A percentile compares a stretch with the other conserved stretches of the same genome.
These are phyloP conservation scores for Delphinella strobiligena DNA, from an alignment of 2,329 filamentous ascomycete species.

Conservation along the genomic window DNA sequence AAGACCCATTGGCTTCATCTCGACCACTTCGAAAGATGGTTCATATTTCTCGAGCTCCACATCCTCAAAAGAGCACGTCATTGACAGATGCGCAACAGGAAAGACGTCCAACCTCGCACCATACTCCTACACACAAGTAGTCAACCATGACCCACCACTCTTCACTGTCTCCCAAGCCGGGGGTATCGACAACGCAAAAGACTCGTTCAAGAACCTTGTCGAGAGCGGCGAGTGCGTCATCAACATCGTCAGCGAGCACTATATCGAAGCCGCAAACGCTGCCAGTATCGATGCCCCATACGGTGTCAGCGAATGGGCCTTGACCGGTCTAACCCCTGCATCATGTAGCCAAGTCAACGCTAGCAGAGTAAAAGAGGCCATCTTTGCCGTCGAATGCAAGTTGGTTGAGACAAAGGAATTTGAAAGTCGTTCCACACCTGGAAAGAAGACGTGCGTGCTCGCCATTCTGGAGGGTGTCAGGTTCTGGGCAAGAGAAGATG, in stretches of 20 bases:
- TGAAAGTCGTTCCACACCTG: conserved; percentile 56
- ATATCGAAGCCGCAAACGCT: conserved; percentile 79
- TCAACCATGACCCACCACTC: conserved; percentile 76
- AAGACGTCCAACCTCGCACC: conserved; percentile 72
- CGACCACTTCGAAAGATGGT: conserved; percentile 50
- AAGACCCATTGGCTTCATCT: conserved; percentile 60
- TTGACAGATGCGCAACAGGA: no score
- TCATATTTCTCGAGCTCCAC: no score
- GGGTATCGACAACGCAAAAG: conserved; percentile 53
- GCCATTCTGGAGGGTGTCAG: conserved; percentile 70
- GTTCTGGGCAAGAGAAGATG: conserved; percentile 86
- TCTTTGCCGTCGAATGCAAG: conserved; percentile 73
- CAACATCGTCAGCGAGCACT: conserved; percentile 79
- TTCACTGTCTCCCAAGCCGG: conserved; percentile 56
- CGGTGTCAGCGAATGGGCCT: conserved; percentile 65
- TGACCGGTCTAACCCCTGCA: conserved; percentile 63
- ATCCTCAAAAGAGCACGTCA: no score
- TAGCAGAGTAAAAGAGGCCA: conserved; percentile 66
- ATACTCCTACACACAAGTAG: conserved; percentile 74
- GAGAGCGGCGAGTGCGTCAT: conserved; percentile 62
- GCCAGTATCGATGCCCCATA: conserved; percentile 66
- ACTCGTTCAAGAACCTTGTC: conserved; percentile 62
- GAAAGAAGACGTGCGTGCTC: conserved; percentile 62
- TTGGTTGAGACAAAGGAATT: conserved; percentile 65
- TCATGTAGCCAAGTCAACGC: conserved; percentile 53